phyloP scores from a whole-genome alignment of 768 basidiomycete species.

The Baorangia bicolor region DNA sequence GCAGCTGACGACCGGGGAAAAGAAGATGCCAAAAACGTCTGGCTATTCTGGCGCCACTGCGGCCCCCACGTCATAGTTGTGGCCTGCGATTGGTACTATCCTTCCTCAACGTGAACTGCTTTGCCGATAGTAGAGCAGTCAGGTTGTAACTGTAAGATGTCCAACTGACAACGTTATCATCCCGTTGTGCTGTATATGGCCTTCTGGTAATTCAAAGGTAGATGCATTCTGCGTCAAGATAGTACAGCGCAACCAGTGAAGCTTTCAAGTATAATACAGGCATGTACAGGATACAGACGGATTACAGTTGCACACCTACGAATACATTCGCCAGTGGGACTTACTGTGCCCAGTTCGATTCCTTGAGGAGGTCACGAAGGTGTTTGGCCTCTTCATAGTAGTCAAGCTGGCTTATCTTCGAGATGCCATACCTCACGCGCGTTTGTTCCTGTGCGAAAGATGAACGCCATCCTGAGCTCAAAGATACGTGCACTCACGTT shows the following conservation, averaged over 20 bases:
- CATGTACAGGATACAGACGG: conserved; percentile 1
- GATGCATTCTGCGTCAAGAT: neutral
- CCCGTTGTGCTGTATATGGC: no score
- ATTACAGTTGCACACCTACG: neutral
- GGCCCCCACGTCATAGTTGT: conserved; percentile 8
- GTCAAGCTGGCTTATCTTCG: conserved; percentile 61
- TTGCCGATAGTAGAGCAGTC: neutral
- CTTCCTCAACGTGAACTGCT: neutral
- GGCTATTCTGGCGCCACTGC: conserved; percentile 31
- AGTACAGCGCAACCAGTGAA: neutral
- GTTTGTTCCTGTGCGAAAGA: conserved; percentile 59
- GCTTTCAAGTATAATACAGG: neutral
- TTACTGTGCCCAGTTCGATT: conserved; percentile 54
- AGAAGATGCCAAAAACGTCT: conserved; percentile 89
- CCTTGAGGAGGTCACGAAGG: conserved; percentile 55
- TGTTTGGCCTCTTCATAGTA: conserved; percentile 65
- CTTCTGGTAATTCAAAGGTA: neutral
- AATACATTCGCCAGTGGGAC: neutral
- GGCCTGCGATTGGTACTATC: neutral
- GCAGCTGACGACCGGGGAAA: conserved; percentile 75
- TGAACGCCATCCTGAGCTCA: neutral
- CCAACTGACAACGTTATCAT: neutral
- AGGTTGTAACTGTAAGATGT: neutral
- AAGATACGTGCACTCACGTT: conserved; percentile 51
- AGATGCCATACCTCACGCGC: conserved; percentile 82